Evolutionary conservation across 2,329 filamentous ascomycete genomes (phyloP), one percentile per base, ranked within the genome.

Genomic region (Tothia fuscella): DNA sequence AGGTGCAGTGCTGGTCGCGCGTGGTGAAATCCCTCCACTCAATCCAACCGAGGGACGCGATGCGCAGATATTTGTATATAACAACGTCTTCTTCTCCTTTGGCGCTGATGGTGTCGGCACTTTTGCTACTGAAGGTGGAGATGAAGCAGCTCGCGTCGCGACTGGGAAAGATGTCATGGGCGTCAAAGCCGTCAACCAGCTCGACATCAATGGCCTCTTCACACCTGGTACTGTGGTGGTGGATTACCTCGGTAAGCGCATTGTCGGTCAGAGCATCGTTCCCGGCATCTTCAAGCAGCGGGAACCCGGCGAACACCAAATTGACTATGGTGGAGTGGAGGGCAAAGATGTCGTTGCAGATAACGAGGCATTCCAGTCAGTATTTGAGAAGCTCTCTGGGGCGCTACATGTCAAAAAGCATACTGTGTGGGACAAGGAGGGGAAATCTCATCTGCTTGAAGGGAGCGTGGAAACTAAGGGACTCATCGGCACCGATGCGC

Each of bases 51-150:
- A 98, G 64, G 79, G 73, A 48, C 77, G 74, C 50, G 89, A 98
- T 59, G 91, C 91, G 3, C 91, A 98, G 60, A 98, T 98, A 50
- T 98, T 94, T 55, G 89, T 98, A 19, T 95, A 96, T 70, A 96
- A 96, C 71, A 98, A 98, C 64, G 87, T 98, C 51, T 98, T 98
- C 69, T 98, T 94, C 69, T 96, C 91, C 1, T 96, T 95, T 53
- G 91, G 91, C 48, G 89, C 91, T 33, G 91, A 98, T 59, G 93
- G 91, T 40, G 91, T 96, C 34, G 89, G 91, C 32, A 98, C 91
- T 13, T 98, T 98, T 61, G 88, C 87, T 9, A 88, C 82, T 3
- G 91, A 98, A 64, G 91, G 91, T 50, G 91, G 91, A 16, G 89
- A 98, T 50, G 91, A 98, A 65, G 91, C 91, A 49, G 91, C 91